These are phyloP conservation scores for Coemansia javaensis DNA, from an alignment of 192 early-diverging fungal genomes.

Conservation along the genomic window DNA sequence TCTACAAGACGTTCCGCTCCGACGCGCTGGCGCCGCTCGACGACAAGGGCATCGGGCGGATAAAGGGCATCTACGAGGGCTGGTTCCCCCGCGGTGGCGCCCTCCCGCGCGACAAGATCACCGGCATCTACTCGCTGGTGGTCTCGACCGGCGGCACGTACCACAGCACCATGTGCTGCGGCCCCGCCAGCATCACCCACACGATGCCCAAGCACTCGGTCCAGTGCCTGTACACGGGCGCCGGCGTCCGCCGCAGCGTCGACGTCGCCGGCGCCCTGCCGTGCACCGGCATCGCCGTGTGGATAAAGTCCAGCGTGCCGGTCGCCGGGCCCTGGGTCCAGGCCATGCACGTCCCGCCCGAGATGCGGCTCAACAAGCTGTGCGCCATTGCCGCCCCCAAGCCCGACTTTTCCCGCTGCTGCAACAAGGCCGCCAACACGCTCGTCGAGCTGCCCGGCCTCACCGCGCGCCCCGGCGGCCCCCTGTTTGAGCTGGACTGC, in stretches of 20 bases:
- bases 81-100: conserved; percentile 30
- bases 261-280: not conserved
- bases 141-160: conserved; percentile 12
- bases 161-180: conserved; percentile 17
- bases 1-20: conserved; percentile 37
- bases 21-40: conserved; percentile 31
- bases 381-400: conserved; percentile 38
- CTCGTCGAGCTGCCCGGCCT: conserved; percentile 21
- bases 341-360: conserved; percentile 35
- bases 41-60: conserved; percentile 32
- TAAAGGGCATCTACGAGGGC: conserved; percentile 41
- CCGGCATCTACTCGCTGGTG: conserved; percentile 31
- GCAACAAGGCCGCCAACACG: conserved; percentile 6
- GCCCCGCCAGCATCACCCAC: not conserved
- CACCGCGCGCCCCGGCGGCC: conserved; percentile 5
- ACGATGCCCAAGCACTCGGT: conserved; percentile 21
- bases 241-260: conserved; percentile 22
- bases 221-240: conserved; percentile 33
- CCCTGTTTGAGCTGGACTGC: conserved; percentile 46
- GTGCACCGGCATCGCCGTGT: conserved; percentile 31
- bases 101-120: conserved; percentile 22
- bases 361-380: conserved; percentile 32
- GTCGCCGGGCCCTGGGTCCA: conserved; percentile 42
- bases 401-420: conserved; percentile 7
- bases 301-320: conserved; percentile 47